A percentile compares a stretch with the other conserved stretches of the same genome.
phyloP scores from a whole-genome alignment of 192 early-diverging fungal species.

The Spizellomyces sp. region DNA sequence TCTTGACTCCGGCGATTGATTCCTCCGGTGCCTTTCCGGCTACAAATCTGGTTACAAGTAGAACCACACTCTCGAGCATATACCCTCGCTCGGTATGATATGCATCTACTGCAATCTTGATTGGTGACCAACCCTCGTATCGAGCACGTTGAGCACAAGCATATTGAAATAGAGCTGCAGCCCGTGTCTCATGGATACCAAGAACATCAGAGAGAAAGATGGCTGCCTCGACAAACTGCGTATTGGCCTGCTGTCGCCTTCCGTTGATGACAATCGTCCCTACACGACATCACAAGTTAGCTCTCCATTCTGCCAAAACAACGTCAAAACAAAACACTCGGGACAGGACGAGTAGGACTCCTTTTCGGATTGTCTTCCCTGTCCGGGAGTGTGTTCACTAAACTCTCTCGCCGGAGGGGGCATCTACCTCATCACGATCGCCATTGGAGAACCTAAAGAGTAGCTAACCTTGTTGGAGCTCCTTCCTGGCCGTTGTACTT shows the following conservation, averaged over 20 bases:
- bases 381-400: too few relatives aligned
- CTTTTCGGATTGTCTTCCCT: too few relatives aligned
- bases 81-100: conserved; percentile 70
- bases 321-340: too few relatives aligned
- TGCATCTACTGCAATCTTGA: conserved; percentile 66
- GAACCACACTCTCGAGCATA: conserved; percentile 51
- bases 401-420: too few relatives aligned
- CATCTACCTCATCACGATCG: too few relatives aligned
- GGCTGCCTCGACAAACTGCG: conserved; percentile 66
- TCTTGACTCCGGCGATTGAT: conserved; percentile 26
- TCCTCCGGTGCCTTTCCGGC: conserved; percentile 21
- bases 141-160: conserved; percentile 42
- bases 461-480: too few relatives aligned
- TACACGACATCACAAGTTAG: too few relatives aligned
- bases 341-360: too few relatives aligned
- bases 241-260: conserved; percentile 44
- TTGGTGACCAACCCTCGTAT: conserved; percentile 7
- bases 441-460: too few relatives aligned
- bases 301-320: too few relatives aligned
- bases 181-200: conserved; percentile 75
- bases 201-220: conserved; percentile 79
- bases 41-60: conserved; percentile 18
- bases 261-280: conserved; percentile 16
- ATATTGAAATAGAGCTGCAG: conserved; percentile 67
- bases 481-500: too few relatives aligned